phyloP scores from a whole-genome alignment of 2,329 filamentous ascomycete species.

The Colletotrichum chrysophilum region DNA sequence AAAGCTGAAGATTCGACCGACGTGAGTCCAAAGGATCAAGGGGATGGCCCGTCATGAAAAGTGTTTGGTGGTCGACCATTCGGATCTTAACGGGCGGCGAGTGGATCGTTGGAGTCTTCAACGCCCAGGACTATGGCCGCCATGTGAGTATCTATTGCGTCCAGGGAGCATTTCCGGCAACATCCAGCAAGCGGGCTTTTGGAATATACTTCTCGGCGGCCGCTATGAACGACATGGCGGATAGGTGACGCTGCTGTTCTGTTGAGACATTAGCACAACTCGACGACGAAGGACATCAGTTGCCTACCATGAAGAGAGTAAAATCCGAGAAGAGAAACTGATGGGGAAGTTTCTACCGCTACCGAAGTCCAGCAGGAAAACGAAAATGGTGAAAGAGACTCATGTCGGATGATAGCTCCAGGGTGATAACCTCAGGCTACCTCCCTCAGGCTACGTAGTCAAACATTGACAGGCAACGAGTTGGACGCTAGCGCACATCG shows the following conservation, averaged over 20 bases:
- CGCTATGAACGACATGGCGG: too few relatives aligned
- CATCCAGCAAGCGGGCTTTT: too few relatives aligned
- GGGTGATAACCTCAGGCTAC: not conserved
- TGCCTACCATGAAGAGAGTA: too few relatives aligned
- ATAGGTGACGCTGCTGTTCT: not conserved
- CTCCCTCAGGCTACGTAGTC: too few relatives aligned
- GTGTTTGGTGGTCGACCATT: not conserved
- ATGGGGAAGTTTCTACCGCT: too few relatives aligned
- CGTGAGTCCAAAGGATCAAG: not conserved
- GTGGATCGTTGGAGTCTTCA: too few relatives aligned
- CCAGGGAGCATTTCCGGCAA: not conserved
- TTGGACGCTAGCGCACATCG: not conserved
- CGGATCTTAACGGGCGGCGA: not conserved
- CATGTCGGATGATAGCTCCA: too few relatives aligned
- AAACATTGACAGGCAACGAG: not conserved
- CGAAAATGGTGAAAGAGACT: too few relatives aligned
- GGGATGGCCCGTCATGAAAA: not conserved
- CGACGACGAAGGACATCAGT: too few relatives aligned
- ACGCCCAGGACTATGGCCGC: not conserved
- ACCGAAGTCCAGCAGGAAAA: too few relatives aligned
- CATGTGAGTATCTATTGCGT: not conserved
- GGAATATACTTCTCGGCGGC: too few relatives aligned
- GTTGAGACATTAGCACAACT: not conserved
- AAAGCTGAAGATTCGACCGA: not conserved
- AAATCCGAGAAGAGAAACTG: too few relatives aligned